These are phyloP conservation scores for Neurospora cerealis DNA, from an alignment of 495 filamentous ascomycete species.

Conservation along the genomic window DNA sequence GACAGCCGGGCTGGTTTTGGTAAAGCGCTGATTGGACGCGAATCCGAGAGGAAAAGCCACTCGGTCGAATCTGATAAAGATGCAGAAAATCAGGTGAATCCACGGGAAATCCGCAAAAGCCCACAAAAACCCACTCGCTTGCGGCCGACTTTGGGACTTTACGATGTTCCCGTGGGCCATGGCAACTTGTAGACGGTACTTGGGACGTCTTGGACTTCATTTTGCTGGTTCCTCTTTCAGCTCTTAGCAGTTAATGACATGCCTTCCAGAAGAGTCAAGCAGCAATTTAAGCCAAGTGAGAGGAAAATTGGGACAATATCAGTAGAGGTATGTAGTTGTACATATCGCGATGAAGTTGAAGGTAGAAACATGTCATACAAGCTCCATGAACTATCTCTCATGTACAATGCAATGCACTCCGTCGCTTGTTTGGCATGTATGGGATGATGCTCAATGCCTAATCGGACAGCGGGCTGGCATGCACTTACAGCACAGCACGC, in stretches of 20 bases:
- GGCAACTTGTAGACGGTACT: neutral
- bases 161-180: neutral
- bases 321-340: neutral
- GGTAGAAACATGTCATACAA: neutral
- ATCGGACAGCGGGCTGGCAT: neutral
- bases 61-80: neutral
- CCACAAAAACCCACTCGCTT: neutral
- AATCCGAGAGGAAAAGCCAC: neutral
- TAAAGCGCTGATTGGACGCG: neutral
- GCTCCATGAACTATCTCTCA: neutral
- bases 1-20: neutral
- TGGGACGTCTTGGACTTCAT: neutral
- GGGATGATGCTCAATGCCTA: neutral
- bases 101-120: neutral
- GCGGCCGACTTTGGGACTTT: neutral
- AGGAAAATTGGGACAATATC: neutral
- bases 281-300: neutral
- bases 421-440: neutral
- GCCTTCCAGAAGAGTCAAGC: neutral
- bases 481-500: neutral
- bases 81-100: neutral
- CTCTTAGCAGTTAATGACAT: neutral
- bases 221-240: neutral
- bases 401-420: neutral
- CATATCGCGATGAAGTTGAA: neutral